Conservation (phyloP, 1,139 yeast genomes). For the Pneumocystis murina region DNA sequence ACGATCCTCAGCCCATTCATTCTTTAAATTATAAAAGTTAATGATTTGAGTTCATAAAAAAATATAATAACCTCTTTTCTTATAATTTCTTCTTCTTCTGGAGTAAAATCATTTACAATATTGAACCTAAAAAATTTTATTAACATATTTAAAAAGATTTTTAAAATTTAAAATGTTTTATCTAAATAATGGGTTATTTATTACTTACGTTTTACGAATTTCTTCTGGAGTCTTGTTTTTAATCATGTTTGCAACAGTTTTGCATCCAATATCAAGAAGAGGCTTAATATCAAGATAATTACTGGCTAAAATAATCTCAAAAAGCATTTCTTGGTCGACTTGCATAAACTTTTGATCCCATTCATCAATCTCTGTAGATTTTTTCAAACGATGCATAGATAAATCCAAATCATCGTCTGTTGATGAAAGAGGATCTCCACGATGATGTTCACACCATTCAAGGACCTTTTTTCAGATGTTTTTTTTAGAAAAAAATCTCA, state of each 20-base stretch:
- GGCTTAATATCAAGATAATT: conserved; percentile 90
- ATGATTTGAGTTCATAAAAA: neutral
- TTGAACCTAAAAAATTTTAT: conserved; percentile 49
- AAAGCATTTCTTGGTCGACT: conserved; percentile 96
- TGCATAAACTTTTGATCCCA: conserved; percentile 95
- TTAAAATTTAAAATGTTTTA: no score
- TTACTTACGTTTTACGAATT: conserved; percentile 39
- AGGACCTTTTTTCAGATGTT: conserved; percentile 32
- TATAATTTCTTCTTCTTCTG: conserved; percentile 96
- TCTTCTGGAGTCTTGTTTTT: conserved; percentile 93
- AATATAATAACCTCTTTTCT: conserved; percentile 34
- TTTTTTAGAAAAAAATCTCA: neutral
- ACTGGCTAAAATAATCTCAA: conserved; percentile 84
- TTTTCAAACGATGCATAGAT: conserved; percentile 12
- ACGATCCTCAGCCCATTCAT: conserved; percentile 99
- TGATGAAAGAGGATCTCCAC: conserved; percentile 47
- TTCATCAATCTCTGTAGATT: conserved; percentile 44
- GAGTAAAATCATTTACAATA: conserved; percentile 89
- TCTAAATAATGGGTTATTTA: neutral
- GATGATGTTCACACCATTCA: conserved; percentile 97
- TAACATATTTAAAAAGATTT: neutral
- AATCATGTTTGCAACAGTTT: conserved; percentile 96
- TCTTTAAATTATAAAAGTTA: conserved; percentile 27
- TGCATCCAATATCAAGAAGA: conserved; percentile 86
- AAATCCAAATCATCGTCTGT: conserved; percentile 36